phyloP scores from a whole-genome alignment of 2,329 filamentous ascomycete genomes.

The Cladosporium sp. region DNA sequence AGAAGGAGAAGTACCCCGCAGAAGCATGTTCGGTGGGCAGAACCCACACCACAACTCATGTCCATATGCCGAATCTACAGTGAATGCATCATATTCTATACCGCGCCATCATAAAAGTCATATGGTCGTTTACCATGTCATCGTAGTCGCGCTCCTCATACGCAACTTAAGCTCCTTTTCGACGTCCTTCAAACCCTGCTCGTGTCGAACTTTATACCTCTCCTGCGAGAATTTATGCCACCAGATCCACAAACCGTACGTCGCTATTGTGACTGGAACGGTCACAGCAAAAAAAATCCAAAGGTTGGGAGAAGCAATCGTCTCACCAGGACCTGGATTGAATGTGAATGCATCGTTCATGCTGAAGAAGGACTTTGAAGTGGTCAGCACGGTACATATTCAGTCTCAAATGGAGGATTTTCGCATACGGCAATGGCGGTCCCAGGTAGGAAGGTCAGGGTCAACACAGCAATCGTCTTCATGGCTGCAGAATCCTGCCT shows the following conservation, averaged over 20 bases:
- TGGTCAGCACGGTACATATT: conserved; percentile 12
- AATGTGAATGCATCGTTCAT: conserved; percentile 31
- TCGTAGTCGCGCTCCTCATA: conserved; percentile 26
- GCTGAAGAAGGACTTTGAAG: conserved; percentile 28
- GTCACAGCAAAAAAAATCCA: conserved; percentile 32
- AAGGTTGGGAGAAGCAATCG: conserved; percentile 28
- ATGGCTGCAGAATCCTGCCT: conserved; percentile 39
- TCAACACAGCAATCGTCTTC: conserved; percentile 44
- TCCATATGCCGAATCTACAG: background rate
- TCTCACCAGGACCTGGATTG: conserved; percentile 17
- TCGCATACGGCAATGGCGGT: conserved; percentile 31
- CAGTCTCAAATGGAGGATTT: background rate
- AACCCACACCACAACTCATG: no score
- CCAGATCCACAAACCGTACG: conserved; percentile 27
- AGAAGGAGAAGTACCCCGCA: no score
- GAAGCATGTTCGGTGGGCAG: no score
- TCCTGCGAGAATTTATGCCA: conserved; percentile 27
- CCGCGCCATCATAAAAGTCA: conserved; percentile 1
- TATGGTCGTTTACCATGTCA: conserved; percentile 20
- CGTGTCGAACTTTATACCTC: conserved; percentile 25
- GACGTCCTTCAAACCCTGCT: conserved; percentile 25
- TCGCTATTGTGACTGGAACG: conserved; percentile 28
- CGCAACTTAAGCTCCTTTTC: conserved; percentile 28
- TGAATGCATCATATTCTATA: background rate
- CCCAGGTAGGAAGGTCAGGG: conserved; percentile 41